Evolutionary conservation across 805 yeast genomes (phyloP).

Genomic region (Saturnispora sekii): DNA sequence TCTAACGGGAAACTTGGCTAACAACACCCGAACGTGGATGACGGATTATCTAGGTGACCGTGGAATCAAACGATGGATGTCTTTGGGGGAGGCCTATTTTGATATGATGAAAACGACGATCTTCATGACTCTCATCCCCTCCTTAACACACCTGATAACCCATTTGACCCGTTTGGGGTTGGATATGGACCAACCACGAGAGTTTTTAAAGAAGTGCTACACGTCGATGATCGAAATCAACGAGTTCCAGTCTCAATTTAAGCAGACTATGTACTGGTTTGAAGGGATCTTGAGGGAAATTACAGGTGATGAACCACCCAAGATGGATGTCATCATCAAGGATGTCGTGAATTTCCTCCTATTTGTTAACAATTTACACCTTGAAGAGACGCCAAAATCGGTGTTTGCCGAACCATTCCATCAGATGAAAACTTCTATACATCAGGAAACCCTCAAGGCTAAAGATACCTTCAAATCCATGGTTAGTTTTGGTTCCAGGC

Average conservation of each 20-base stretch:
- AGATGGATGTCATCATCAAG: slow-evolving; percentile 16
- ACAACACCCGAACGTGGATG: slow-evolving; percentile 46
- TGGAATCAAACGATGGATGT: slow-evolving; percentile 48
- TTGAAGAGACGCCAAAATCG: slow-evolving; percentile 1
- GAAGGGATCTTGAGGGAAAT: slow-evolving; percentile 29
- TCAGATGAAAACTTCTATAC: not conserved
- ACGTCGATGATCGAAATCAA: slow-evolving; percentile 34
- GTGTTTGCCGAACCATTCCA: not conserved
- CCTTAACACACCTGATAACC: slow-evolving; percentile 45
- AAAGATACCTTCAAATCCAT: not conserved
- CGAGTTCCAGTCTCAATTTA: slow-evolving; percentile 37
- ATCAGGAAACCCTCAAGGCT: not conserved
- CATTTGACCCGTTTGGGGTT: slow-evolving; percentile 32
- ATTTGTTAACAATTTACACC: slow-evolving; percentile 11
- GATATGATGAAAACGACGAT: slow-evolving; percentile 39
- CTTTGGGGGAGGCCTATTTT: slow-evolving; percentile 39
- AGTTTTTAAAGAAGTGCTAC: slow-evolving; percentile 28
- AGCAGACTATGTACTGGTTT: slow-evolving; percentile 37
- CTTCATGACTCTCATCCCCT: slow-evolving; percentile 42
- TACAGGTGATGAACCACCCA: slow-evolving; percentile 29
- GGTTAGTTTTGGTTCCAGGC: not conserved
- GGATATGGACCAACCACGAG: slow-evolving; percentile 12
- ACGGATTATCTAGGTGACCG: slow-evolving; percentile 59
- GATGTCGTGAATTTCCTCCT: slow-evolving; percentile 27
- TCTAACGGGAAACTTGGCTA: slow-evolving; percentile 45